phyloP scores from a whole-genome alignment of 257 asterid species.

The Plectranthus barbatus region DNA sequence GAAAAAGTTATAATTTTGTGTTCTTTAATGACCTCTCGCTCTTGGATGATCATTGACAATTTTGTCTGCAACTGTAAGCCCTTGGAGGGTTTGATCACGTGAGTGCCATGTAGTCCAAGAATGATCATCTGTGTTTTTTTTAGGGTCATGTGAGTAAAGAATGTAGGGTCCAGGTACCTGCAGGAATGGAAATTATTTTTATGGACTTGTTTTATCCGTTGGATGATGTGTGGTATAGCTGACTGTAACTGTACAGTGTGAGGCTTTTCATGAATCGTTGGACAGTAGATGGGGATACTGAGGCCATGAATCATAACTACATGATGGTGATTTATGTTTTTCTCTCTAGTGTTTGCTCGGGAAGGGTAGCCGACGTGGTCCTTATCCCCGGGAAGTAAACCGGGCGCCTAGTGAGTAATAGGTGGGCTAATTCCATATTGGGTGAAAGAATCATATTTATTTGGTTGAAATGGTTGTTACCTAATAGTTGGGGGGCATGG shows the following conservation, averaged over 20 bases:
- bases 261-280: neutral
- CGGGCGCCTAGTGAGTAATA: neutral
- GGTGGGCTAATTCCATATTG: neutral
- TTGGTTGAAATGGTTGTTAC: neutral
- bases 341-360: neutral
- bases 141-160: slow-evolving; percentile 20
- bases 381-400: neutral
- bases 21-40: neutral
- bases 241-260: neutral
- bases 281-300: slow-evolving; percentile 4
- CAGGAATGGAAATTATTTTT: neutral
- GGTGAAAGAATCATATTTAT: neutral
- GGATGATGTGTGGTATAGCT: slow-evolving; percentile 10
- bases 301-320: slow-evolving; percentile 9
- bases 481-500: neutral
- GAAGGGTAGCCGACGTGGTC: neutral
- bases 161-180: slow-evolving; percentile 12
- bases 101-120: slow-evolving; percentile 21
- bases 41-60: neutral
- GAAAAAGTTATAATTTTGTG: neutral
- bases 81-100: slow-evolving; percentile 21
- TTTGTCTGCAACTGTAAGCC: neutral
- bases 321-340: neutral
- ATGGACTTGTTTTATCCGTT: slow-evolving; percentile 25
- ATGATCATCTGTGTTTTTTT: slow-evolving; percentile 7